phyloP scores from a whole-genome alignment of 2,329 filamentous ascomycete species.

The Sporothrix protearum region DNA sequence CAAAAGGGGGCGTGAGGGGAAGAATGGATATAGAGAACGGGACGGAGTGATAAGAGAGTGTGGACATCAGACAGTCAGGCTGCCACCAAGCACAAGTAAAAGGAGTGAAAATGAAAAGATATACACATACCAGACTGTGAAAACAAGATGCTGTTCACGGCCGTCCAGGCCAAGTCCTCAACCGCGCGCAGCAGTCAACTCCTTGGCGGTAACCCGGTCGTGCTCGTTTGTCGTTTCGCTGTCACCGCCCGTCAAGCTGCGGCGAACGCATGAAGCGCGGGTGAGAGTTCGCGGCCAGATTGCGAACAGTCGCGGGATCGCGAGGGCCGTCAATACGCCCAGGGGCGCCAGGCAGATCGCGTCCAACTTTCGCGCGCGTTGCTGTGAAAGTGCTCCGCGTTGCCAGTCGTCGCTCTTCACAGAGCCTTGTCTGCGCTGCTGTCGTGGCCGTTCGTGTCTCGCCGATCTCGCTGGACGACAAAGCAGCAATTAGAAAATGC shows the following conservation, averaged over 20 bases:
- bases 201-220: neutral
- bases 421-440: neutral
- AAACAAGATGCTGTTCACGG: neutral
- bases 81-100: neutral
- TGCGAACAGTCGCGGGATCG: neutral
- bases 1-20: neutral
- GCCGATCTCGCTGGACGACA: neutral
- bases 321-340: neutral
- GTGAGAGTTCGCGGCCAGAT: neutral
- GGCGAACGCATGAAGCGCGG: constrained; percentile 1
- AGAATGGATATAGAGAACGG: neutral
- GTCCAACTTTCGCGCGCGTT: neutral
- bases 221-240: neutral
- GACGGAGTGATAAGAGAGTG: neutral
- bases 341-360: neutral
- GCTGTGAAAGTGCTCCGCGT: neutral
- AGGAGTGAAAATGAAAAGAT: neutral
- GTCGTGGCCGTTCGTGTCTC: neutral
- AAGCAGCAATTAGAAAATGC: neutral
- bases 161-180: neutral
- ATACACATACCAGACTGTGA: neutral
- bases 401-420: neutral
- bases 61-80: neutral
- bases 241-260: neutral
- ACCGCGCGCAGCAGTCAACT: neutral